A percentile compares a stretch with the other conserved stretches of the same genome.
These are phyloP conservation scores for Coniochaeta ligniaria DNA, from an alignment of 2,329 filamentous ascomycete genomes.

Conservation along the genomic window DNA sequence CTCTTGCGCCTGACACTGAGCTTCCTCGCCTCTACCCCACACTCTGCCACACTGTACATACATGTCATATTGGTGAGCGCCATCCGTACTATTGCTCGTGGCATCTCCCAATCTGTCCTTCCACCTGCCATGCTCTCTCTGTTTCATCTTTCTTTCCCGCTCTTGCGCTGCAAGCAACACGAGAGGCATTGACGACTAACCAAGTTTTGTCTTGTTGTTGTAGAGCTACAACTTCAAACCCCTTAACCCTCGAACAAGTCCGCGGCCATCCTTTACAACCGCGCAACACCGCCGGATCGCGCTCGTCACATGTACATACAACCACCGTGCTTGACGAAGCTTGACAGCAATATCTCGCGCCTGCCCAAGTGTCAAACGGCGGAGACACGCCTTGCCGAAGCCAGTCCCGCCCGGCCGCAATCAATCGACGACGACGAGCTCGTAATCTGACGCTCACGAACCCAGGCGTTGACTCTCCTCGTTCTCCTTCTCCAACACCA, in stretches of 20 bases:
- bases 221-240: constrained; percentile 10
- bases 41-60: not conserved
- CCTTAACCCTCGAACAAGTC: not conserved
- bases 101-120: constrained; percentile 11
- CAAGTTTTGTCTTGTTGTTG: constrained; percentile 7
- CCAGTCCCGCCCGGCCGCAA: not conserved
- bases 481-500: not conserved
- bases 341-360: not conserved
- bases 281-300: not conserved
- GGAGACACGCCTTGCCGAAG: not conserved
- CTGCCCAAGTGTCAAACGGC: not conserved
- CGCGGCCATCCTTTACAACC: not conserved
- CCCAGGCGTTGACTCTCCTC: not conserved
- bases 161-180: not conserved
- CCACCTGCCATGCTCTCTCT: constrained; percentile 4
- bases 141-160: constrained; percentile 11
- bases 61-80: not conserved
- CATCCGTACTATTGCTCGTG: constrained; percentile 17
- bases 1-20: not conserved
- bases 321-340: not conserved
- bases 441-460: not conserved
- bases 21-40: not conserved
- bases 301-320: not conserved
- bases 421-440: not conserved
- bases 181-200: constrained; percentile 14